phyloP scores from a whole-genome alignment of 2,329 filamentous ascomycete species.

The Colletotrichum incanum region DNA sequence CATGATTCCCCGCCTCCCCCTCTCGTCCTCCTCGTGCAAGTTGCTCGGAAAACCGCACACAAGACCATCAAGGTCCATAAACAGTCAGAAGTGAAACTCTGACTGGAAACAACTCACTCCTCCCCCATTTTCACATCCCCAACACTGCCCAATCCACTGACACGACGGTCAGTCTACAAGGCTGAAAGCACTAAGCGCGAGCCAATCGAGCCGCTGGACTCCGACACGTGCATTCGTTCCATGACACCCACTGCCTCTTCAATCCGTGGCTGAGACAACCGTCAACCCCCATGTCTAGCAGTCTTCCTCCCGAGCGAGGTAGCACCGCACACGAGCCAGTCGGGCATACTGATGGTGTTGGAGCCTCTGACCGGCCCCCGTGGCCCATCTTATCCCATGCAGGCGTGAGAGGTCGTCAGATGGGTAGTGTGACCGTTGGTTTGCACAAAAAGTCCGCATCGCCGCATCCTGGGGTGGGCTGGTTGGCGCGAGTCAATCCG shows the following conservation, averaged over 20 bases:
- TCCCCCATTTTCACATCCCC: conserved; percentile 8
- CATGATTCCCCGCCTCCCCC: conserved; percentile 10
- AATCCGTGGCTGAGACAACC: conserved; percentile 26
- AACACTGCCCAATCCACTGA: conserved; percentile 12
- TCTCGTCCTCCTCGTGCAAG: background rate
- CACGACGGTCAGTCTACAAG: conserved; percentile 37
- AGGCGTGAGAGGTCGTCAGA: conserved; percentile 13
- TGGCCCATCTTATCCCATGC: conserved; percentile 9
- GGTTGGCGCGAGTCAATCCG: conserved; percentile 39
- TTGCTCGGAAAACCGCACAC: conserved; percentile 17
- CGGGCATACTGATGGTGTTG: background rate
- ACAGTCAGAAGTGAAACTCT: conserved; percentile 14
- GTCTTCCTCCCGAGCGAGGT: background rate
- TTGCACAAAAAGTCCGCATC: conserved; percentile 16
- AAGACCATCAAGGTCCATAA: conserved; percentile 35
- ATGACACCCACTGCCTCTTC: conserved; percentile 11
- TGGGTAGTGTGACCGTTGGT: conserved; percentile 22
- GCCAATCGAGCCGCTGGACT: conserved; percentile 36
- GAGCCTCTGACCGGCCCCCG: conserved; percentile 27
- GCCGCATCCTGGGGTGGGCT: conserved; percentile 31
- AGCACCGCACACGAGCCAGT: conserved; percentile 22
- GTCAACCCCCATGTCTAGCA: background rate
- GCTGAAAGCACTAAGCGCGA: conserved; percentile 27
- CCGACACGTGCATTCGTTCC: conserved; percentile 31
- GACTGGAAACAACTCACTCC: background rate